Conservation (phyloP, 1,284 basidiomycete species). For the Rhodotorula sp. region DNA sequence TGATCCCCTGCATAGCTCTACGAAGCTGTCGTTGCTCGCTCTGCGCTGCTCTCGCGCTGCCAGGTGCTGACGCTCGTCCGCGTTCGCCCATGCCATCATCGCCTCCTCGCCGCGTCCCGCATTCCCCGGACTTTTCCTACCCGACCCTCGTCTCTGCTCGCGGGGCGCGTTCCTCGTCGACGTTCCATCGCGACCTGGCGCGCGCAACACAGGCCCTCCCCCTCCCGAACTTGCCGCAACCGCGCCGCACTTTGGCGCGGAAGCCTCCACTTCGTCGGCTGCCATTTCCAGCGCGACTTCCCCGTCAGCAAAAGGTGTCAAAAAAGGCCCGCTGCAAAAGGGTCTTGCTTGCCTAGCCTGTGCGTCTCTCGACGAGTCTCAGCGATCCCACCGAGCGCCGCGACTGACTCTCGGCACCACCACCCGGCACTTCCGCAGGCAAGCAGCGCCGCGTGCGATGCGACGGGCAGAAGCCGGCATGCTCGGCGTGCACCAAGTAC, state of each 20-base stretch:
- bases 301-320: too few species aligned
- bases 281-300: too few species aligned
- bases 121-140: too few species aligned
- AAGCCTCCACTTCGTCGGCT: background rate
- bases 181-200: too few species aligned
- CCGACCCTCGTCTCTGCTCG: too few species aligned
- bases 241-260: background rate
- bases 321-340: slow-evolving; percentile 24
- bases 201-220: too few species aligned
- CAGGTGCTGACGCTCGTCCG: background rate
- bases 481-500: slow-evolving; percentile 14
- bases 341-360: slow-evolving; percentile 29
- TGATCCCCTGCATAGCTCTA: too few species aligned
- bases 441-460: slow-evolving; percentile 27
- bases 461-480: slow-evolving; percentile 25
- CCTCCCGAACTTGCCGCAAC: too few species aligned
- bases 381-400: background rate
- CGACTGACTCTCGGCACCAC: background rate
- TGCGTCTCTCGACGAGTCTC: background rate
- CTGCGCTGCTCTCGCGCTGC: background rate
- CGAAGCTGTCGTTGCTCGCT: too few species aligned
- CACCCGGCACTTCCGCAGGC: background rate
- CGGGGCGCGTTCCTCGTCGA: too few species aligned
- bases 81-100: too few species aligned
- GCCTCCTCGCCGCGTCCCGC: too few species aligned